Conservation (phyloP, 495 filamentous ascomycete species). For the Tuber melanosporum region DNA sequence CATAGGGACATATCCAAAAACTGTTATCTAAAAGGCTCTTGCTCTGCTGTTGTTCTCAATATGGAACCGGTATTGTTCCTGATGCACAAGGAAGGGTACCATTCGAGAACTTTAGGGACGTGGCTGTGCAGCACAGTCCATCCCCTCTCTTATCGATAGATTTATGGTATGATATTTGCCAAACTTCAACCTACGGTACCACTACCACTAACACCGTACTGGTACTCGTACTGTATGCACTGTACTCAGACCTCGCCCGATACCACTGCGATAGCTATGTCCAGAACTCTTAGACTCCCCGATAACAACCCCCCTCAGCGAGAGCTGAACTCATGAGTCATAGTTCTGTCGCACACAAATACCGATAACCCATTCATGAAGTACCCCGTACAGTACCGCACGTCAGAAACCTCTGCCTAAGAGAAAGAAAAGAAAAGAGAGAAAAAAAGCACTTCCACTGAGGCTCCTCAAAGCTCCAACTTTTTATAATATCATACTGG, state of each 20-base stretch:
- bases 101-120: no score
- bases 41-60: no score
- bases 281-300: neutral
- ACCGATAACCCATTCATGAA: neutral
- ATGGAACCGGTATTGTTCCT: no score
- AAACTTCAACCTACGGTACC: neutral
- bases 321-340: neutral
- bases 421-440: neutral
- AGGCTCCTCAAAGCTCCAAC: neutral
- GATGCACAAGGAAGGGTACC: no score
- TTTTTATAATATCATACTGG: neutral
- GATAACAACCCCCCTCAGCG: neutral
- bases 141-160: neutral
- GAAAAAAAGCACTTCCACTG: neutral
- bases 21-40: no score
- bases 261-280: neutral
- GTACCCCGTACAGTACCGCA: neutral
- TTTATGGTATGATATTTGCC: neutral
- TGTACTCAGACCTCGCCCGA: neutral
- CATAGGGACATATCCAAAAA: no score
- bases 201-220: neutral
- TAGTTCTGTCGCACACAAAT: neutral
- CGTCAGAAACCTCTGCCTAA: neutral
- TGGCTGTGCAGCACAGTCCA: neutral
- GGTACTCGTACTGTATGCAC: no score